Conservation (phyloP, 2,329 filamentous ascomycete genomes). For the Fusarium sp. region DNA sequence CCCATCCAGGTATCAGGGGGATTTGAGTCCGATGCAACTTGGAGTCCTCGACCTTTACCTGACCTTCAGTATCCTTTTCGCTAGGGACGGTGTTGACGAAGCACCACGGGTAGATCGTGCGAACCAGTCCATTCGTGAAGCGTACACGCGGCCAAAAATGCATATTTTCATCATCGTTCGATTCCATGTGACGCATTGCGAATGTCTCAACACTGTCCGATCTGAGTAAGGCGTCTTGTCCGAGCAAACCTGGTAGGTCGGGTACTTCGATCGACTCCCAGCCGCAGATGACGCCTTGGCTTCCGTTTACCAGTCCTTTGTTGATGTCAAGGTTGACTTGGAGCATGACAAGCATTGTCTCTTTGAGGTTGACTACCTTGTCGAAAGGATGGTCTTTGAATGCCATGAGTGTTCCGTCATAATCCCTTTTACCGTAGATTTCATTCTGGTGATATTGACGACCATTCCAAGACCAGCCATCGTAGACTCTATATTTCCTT, state of each 20-base stretch:
- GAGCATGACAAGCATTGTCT: constrained; percentile 43
- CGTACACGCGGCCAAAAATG: constrained; percentile 53
- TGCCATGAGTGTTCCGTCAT: neutral
- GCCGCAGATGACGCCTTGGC: constrained; percentile 45
- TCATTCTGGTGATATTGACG: neutral
- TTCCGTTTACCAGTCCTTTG: constrained; percentile 42
- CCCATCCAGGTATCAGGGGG: constrained; percentile 71
- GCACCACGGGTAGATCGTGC: constrained; percentile 66
- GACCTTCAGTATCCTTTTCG: constrained; percentile 52
- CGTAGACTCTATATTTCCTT: neutral
- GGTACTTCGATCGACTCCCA: constrained; percentile 24
- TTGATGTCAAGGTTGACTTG: constrained; percentile 41
- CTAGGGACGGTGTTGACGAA: constrained; percentile 60
- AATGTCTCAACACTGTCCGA: neutral
- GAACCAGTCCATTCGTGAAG: constrained; percentile 62
- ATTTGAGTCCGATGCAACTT: constrained; percentile 70
- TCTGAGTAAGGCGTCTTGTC: neutral
- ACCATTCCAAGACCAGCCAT: neutral
- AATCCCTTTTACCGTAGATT: too few species aligned
- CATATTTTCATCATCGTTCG: fast-evolving
- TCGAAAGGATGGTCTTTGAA: constrained; percentile 33
- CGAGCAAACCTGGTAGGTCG: neutral
- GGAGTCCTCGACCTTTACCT: constrained; percentile 47
- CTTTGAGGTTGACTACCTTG: constrained; percentile 18
- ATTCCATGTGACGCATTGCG: neutral